Percentiles rank a stretch among this genome's conserved stretches.
Evolutionary conservation across 1,139 yeast genomes (phyloP).

Genomic region (Yamadazyma diddensiae): DNA sequence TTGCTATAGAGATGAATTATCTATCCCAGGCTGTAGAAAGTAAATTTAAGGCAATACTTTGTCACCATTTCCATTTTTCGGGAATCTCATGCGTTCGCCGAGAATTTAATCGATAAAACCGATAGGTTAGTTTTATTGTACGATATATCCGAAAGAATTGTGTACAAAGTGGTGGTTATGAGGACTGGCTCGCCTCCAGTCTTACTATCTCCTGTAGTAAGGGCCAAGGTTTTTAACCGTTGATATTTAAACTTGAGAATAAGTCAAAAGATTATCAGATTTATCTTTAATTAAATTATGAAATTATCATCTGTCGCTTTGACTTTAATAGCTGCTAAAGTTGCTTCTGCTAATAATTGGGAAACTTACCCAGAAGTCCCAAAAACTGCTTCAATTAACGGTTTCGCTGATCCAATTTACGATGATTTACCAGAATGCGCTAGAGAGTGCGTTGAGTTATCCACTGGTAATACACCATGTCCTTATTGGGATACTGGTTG

Average conservation of each 20-base stretch:
- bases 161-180: no score
- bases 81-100: no score
- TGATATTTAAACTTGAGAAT: neutral
- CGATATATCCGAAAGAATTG: conserved; percentile 2
- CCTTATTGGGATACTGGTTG: conserved; percentile 58
- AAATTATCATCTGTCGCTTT: conserved; percentile 3
- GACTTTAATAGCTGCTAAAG: conserved; percentile 2
- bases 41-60: no score
- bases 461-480: conserved; percentile 42
- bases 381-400: conserved; percentile 48
- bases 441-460: conserved; percentile 34
- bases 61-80: no score
- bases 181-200: no score
- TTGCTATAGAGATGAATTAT: no score
- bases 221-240: conserved; percentile 1
- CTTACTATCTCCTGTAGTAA: no score
- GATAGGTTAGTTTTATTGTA: neutral
- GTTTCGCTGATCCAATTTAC: conserved; percentile 52
- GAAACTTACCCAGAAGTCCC: conserved; percentile 49
- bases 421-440: conserved; percentile 43
- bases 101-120: neutral
- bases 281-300: conserved; percentile 4
- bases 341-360: conserved; percentile 17
- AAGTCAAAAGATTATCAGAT: conserved; percentile 1
- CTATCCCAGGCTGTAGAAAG: no score